phyloP scores from a whole-genome alignment of 257 asterid species.

The Nicotiana tabacum region DNA sequence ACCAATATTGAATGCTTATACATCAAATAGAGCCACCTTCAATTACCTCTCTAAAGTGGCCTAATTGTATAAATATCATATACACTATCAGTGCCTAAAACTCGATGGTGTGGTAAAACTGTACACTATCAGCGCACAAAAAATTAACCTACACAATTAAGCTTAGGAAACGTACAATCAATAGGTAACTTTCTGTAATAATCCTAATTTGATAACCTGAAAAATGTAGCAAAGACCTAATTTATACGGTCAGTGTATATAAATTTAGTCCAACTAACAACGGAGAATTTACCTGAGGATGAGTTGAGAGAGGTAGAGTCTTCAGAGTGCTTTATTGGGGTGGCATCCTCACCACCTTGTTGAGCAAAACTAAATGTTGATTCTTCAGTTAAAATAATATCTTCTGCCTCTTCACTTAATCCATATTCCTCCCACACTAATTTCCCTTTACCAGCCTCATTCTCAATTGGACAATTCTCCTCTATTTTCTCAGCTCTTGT shows the following conservation, averaged over 20 bases:
- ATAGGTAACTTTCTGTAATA: not conserved
- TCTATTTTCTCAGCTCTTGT: conserved; percentile 13
- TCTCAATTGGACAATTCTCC: not conserved
- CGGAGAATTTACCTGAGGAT: not conserved
- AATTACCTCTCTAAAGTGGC: not conserved
- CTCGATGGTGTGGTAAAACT: not conserved
- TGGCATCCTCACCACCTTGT: conserved; percentile 15
- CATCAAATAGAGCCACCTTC: not conserved
- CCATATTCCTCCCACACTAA: conserved; percentile 17
- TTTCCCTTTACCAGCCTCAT: conserved; percentile 6
- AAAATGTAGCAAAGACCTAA: no score
- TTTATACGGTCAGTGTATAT: not conserved
- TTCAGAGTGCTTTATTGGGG: conserved; percentile 19
- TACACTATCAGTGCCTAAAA: no score
- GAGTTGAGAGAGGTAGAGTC: conserved; percentile 18
- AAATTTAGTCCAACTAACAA: not conserved
- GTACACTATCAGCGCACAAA: not conserved
- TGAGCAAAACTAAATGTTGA: conserved; percentile 8
- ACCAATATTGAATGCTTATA: not conserved
- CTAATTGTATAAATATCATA: not conserved
- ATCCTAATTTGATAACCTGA: not conserved
- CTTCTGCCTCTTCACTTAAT: conserved; percentile 14
- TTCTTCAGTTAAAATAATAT: conserved; percentile 18
- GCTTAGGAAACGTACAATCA: not conserved
- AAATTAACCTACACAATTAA: not conserved